Percentiles rank a stretch among this genome's conserved stretches.
phyloP scores from a whole-genome alignment of 768 basidiomycete species.

The Pholiota conissans region DNA sequence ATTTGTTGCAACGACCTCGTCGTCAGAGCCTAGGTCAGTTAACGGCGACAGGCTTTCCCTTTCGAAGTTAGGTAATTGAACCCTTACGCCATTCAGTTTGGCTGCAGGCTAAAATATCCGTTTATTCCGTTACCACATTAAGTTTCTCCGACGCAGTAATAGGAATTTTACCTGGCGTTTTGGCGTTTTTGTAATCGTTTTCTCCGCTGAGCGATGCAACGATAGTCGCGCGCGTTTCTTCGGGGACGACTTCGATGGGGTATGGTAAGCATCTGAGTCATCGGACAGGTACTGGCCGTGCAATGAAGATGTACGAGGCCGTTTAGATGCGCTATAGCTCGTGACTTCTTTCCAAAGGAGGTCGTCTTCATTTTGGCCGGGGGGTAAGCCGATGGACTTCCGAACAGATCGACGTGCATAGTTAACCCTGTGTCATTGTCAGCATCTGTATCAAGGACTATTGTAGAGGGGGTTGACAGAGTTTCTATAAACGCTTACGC shows the following conservation, averaged over 20 bases:
- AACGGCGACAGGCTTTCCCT: constrained; percentile 23
- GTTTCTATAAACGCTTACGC: constrained; percentile 30
- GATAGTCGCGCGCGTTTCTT: constrained; percentile 12
- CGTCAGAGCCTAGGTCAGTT: constrained; percentile 31
- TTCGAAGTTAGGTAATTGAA: not conserved
- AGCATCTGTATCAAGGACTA: not conserved
- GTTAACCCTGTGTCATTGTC: constrained; percentile 7
- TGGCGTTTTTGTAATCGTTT: constrained; percentile 33
- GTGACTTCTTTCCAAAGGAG: constrained; percentile 38
- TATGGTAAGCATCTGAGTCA: constrained; percentile 2
- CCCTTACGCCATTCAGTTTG: constrained; percentile 4
- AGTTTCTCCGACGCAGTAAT: not conserved
- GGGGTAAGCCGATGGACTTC: constrained; percentile 19
- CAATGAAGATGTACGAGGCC: constrained; percentile 17
- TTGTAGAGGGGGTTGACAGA: no score
- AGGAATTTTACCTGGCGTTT: constrained; percentile 38
- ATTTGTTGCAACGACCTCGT: constrained; percentile 18
- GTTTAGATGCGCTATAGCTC: constrained; percentile 18
- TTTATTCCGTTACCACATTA: not conserved
- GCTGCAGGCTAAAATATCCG: constrained; percentile 4
- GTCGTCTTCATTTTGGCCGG: constrained; percentile 32
- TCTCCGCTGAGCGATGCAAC: constrained; percentile 8
- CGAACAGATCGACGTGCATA: constrained; percentile 15
- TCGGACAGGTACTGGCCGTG: not conserved
- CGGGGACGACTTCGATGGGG: constrained; percentile 3